These are phyloP conservation scores for Chiua virens DNA, from an alignment of 768 basidiomycete species.

Conservation along the genomic window DNA sequence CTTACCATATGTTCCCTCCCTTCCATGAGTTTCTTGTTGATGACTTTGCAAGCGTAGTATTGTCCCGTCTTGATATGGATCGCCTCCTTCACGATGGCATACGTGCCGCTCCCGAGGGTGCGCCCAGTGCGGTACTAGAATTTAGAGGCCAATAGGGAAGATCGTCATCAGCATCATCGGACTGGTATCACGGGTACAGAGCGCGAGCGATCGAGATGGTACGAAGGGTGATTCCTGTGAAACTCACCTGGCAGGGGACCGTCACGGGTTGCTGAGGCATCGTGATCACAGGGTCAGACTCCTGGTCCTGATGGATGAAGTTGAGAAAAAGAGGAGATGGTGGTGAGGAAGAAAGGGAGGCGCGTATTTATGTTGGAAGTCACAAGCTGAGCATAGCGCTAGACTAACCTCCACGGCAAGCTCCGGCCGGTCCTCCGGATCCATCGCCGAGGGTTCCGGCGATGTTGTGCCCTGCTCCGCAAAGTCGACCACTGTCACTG, in stretches of 20 bases:
- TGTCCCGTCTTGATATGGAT: conserved; percentile 90
- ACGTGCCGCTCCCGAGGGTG: conserved; percentile 88
- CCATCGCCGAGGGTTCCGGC: conserved; percentile 18
- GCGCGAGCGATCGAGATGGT: conserved; percentile 2
- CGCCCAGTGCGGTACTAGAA: conserved; percentile 82
- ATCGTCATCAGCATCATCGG: conserved; percentile 8
- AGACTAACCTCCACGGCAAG: conserved; percentile 16
- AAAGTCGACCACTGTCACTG: conserved; percentile 6
- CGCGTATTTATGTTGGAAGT: conserved; percentile 13
- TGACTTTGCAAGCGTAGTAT: conserved; percentile 99
- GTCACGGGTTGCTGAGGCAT: conserved; percentile 37
- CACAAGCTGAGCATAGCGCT: conserved; percentile 6
- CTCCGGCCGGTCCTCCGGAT: conserved; percentile 29
- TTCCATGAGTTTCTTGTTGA: conserved; percentile 99
- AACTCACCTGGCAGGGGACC: conserved; percentile 48
- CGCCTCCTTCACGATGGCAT: conserved; percentile 94
- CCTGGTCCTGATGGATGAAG: conserved; percentile 17
- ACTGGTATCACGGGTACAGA: not conserved
- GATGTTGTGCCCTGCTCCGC: conserved; percentile 22
- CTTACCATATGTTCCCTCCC: conserved; percentile 96
- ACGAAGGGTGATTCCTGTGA: not conserved
- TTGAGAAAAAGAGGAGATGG: conserved; percentile 6
- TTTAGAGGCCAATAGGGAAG: not conserved
- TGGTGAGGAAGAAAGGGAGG: conserved; percentile 1
- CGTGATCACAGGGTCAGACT: conserved; percentile 3